Conservation (phyloP, 805 yeast species). For the Kregervanrija pseudodelftensis region DNA sequence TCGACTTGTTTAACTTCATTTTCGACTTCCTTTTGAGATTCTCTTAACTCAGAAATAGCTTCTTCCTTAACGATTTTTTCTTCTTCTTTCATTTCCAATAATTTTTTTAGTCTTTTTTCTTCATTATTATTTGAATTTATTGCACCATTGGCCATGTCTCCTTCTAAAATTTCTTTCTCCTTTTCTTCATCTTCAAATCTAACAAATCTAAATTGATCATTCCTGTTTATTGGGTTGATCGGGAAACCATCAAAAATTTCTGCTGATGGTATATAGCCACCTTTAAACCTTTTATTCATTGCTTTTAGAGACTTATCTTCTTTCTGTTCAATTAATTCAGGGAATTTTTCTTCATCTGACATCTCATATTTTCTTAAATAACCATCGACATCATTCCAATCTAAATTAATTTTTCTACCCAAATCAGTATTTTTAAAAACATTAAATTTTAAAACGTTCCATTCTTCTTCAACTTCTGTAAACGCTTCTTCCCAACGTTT, state of each 20-base stretch:
- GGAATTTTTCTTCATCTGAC: conserved; percentile 8
- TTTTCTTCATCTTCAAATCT: conserved; percentile 20
- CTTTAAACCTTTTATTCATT: conserved; percentile 7
- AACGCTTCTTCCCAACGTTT: conserved; percentile 76
- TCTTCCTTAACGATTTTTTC: conserved; percentile 12
- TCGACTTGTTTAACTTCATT: conserved; percentile 12
- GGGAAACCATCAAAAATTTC: conserved; percentile 26
- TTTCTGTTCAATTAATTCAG: conserved; percentile 7
- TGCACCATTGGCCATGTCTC: neutral
- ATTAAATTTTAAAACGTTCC: conserved; percentile 63
- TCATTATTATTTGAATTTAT: conserved; percentile 21
- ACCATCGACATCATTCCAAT: conserved; percentile 64
- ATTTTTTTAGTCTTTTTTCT: neutral
- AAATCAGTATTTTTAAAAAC: conserved; percentile 74
- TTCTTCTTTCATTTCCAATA: neutral
- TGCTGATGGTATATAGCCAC: conserved; percentile 11
- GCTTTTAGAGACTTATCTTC: conserved; percentile 5
- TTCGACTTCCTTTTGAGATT: conserved; percentile 29
- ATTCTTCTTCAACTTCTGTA: conserved; percentile 65
- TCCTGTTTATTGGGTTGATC: conserved; percentile 23
- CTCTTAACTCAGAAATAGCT: conserved; percentile 23
- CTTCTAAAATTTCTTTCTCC: conserved; percentile 15
- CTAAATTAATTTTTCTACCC: conserved; percentile 44
- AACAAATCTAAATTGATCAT: conserved; percentile 25
- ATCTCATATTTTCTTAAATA: conserved; percentile 21